Percentiles rank a stretch among this genome's conserved stretches.
Conservation (phyloP, 768 basidiomycete genomes). For the Kwoniella europaea region DNA sequence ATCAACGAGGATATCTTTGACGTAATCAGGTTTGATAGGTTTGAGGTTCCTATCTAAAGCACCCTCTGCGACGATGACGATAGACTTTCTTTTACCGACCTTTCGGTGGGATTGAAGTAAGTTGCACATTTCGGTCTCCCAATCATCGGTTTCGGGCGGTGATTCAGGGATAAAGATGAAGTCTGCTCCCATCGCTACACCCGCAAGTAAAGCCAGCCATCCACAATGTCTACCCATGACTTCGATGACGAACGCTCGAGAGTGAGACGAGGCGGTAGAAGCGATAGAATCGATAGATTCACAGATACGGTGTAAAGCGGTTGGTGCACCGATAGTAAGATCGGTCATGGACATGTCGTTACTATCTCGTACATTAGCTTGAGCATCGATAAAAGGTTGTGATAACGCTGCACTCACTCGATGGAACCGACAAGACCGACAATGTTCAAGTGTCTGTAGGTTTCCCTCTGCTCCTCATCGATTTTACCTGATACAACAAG, state of each 20-base stretch:
- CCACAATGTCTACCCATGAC: constrained; percentile 99
- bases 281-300: constrained; percentile 98
- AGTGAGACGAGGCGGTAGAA: constrained; percentile 93
- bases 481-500: constrained; percentile 66
- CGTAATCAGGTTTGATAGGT: constrained; percentile 87
- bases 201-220: constrained; percentile 95
- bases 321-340: constrained; percentile 93
- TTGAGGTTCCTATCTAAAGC: constrained; percentile 85
- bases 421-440: constrained; percentile 99
- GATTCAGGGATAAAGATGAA: constrained; percentile 97
- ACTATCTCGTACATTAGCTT: constrained; percentile 32
- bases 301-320: constrained; percentile 93
- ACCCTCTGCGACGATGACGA: constrained; percentile 97
- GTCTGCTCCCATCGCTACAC: constrained; percentile 87
- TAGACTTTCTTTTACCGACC: constrained; percentile 94
- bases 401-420: constrained; percentile 62
- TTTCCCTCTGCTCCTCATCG: constrained; percentile 70
- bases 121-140: constrained; percentile 91
- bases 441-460: constrained; percentile 84
- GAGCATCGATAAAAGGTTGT: neutral
- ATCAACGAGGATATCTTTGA: constrained; percentile 86
- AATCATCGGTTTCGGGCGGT: constrained; percentile 75
- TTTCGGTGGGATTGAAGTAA: constrained; percentile 81
- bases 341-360: constrained; percentile 99
- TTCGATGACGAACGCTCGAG: constrained; percentile 95